A percentile compares a stretch with the other conserved stretches of the same genome.
phyloP scores from a whole-genome alignment of 192 early-diverging fungal genomes.

The Funneliformis geosporum region DNA sequence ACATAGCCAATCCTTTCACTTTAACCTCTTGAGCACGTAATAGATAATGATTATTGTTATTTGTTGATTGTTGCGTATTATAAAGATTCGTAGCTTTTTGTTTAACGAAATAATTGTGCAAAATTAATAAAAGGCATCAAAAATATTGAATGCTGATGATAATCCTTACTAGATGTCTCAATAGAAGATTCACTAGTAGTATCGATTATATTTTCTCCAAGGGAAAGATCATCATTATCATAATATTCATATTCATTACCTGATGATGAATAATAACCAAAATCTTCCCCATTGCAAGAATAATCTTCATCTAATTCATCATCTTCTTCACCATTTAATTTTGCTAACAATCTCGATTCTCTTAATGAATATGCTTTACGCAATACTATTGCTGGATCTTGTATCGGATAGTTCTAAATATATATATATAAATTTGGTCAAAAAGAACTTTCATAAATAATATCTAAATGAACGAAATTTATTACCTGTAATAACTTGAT shows the following conservation, averaged over 20 bases:
- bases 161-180: neutral
- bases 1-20: slow-evolving; percentile 14
- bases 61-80: neutral
- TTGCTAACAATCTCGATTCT: slow-evolving; percentile 13
- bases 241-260: slow-evolving; percentile 12
- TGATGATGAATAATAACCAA: neutral
- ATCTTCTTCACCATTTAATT: slow-evolving; percentile 26
- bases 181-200: neutral
- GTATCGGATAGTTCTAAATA: slow-evolving; percentile 31
- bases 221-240: neutral
- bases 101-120: slow-evolving; percentile 10
- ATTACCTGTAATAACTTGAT: slow-evolving; percentile 62
- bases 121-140: neutral
- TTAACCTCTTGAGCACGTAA: slow-evolving; percentile 1
- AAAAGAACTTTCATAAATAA: neutral
- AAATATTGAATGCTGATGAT: neutral
- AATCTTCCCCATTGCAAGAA: neutral
- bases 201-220: neutral
- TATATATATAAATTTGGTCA: no score
- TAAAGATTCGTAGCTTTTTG: neutral
- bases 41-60: neutral
- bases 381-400: slow-evolving; percentile 17
- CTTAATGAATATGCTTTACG: slow-evolving; percentile 22
- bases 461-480: neutral
- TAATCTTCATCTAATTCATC: slow-evolving; percentile 4